Evolutionary conservation across 192 early-diverging fungal species (phyloP).

Genomic region (Pilaira anomala): DNA sequence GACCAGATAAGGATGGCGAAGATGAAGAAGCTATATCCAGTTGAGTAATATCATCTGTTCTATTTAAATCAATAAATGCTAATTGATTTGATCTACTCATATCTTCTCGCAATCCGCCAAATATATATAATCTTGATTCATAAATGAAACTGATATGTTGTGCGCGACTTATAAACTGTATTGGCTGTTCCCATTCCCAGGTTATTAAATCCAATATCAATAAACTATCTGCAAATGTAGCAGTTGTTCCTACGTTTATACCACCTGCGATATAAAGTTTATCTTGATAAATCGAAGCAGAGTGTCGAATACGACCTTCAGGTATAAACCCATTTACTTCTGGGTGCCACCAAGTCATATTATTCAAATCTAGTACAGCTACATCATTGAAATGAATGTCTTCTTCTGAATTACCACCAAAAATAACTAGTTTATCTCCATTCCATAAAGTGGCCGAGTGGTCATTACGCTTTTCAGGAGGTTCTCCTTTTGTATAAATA

Average conservation of each 20-base stretch:
- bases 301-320: conserved; percentile 51
- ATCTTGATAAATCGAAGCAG: conserved; percentile 57
- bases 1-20: conserved; percentile 53
- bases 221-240: conserved; percentile 30
- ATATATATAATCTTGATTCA: conserved; percentile 53
- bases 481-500: conserved; percentile 48
- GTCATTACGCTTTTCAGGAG: conserved; percentile 52
- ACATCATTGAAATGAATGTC: conserved; percentile 57
- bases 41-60: conserved; percentile 36
- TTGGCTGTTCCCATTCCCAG: conserved; percentile 55
- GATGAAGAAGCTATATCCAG: conserved; percentile 46
- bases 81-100: conserved; percentile 54
- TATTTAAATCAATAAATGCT: conserved; percentile 52
- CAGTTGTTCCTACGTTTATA: conserved; percentile 17
- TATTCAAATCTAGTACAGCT: conserved; percentile 54
- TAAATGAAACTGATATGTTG: conserved; percentile 57
- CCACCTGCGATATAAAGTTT: conserved; percentile 66
- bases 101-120: conserved; percentile 56
- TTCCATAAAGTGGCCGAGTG: conserved; percentile 61
- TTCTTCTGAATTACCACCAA: conserved; percentile 52
- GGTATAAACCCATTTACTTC: conserved; percentile 47
- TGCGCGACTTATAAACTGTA: conserved; percentile 50
- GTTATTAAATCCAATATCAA: conserved; percentile 51
- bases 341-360: conserved; percentile 60
- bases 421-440: conserved; percentile 55